Evolutionary conservation across 2,329 filamentous ascomycete species (phyloP).

Genomic region (Gyromitra esculenta): DNA sequence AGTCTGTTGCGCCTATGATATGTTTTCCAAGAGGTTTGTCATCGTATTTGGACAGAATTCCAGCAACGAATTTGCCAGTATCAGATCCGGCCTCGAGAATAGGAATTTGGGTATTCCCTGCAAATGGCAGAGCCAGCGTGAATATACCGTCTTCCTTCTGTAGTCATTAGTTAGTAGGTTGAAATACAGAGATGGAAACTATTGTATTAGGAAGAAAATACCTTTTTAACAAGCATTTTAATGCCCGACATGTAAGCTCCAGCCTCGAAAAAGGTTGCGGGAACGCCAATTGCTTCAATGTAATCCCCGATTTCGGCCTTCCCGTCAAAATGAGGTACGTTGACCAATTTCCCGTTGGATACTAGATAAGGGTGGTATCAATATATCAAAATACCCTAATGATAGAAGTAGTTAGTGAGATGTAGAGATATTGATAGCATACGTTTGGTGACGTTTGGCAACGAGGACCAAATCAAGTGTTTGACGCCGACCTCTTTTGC

Average conservation of each 20-base stretch:
- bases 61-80: slow-evolving; percentile 63
- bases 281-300: slow-evolving; percentile 64
- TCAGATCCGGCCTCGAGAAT: slow-evolving; percentile 61
- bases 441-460: slow-evolving; percentile 58
- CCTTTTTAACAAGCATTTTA: slow-evolving; percentile 22
- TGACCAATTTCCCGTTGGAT: slow-evolving; percentile 56
- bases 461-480: slow-evolving; percentile 60
- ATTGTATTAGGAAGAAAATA: slow-evolving; percentile 15
- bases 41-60: slow-evolving; percentile 58
- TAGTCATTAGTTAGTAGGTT: slow-evolving; percentile 3
- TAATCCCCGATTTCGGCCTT: slow-evolving; percentile 69
- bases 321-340: slow-evolving; percentile 66
- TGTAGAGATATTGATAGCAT: slow-evolving; percentile 14
- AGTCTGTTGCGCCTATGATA: slow-evolving; percentile 34
- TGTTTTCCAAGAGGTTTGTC: slow-evolving; percentile 39
- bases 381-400: neutral
- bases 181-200: slow-evolving; percentile 30
- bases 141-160: slow-evolving; percentile 58
- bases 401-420: neutral
- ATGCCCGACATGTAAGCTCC: slow-evolving; percentile 69
- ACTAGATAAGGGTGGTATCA: slow-evolving; percentile 18
- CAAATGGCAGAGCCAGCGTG: slow-evolving; percentile 53
- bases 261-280: slow-evolving; percentile 67
- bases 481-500: slow-evolving; percentile 59
- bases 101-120: slow-evolving; percentile 60